These are phyloP conservation scores for Fusarium avenaceum DNA, from an alignment of 2,329 filamentous ascomycete species.

Conservation along the genomic window DNA sequence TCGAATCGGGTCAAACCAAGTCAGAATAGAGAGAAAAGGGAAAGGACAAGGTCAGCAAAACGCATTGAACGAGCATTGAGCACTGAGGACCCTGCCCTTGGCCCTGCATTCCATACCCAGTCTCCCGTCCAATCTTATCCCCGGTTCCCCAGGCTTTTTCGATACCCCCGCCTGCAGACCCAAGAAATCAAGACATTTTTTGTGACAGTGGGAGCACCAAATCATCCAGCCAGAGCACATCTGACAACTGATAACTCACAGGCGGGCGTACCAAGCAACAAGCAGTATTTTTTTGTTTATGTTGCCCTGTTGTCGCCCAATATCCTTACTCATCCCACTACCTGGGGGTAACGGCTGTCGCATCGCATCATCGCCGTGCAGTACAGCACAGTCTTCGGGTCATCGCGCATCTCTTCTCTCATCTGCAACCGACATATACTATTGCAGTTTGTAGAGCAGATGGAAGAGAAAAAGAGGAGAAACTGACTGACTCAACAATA, in stretches of 20 bases:
- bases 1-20: constrained; percentile 35
- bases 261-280: constrained; percentile 37
- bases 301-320: constrained; percentile 34
- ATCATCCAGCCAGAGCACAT: constrained; percentile 22
- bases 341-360: neutral
- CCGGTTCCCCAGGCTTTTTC: constrained; percentile 44
- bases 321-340: neutral
- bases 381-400: constrained; percentile 14
- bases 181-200: constrained; percentile 31
- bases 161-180: constrained; percentile 29
- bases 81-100: constrained; percentile 16
- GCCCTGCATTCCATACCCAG: constrained; percentile 18
- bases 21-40: neutral
- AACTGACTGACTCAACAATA: constrained; percentile 32
- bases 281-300: constrained; percentile 22
- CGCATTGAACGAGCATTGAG: constrained; percentile 9
- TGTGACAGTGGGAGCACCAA: constrained; percentile 22
- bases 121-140: constrained; percentile 40
- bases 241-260: constrained; percentile 33
- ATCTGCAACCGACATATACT: constrained; percentile 1
- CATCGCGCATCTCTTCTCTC: constrained; percentile 1
- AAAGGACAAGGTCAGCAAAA: constrained; percentile 23
- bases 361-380: constrained; percentile 25
- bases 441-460: neutral
- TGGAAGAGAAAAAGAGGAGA: constrained; percentile 1